Conservation (phyloP, 495 filamentous ascomycete genomes). For the Terfezia claveryi region DNA sequence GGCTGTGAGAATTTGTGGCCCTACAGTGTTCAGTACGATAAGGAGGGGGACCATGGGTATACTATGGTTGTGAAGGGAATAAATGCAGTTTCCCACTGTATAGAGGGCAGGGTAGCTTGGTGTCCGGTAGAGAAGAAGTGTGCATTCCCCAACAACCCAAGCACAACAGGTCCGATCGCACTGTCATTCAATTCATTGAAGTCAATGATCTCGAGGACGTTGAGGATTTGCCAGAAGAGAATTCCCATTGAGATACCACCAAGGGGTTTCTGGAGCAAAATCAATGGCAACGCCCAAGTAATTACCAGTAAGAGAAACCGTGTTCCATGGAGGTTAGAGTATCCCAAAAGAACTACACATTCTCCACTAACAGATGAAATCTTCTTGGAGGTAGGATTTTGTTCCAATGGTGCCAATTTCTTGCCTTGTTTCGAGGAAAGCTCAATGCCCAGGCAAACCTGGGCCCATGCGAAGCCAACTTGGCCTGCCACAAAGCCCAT, state of each 20-base stretch:
- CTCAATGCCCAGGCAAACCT: constrained; percentile 47
- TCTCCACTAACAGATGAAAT: constrained; percentile 20
- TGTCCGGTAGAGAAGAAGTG: constrained; percentile 98
- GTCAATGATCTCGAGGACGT: constrained; percentile 72
- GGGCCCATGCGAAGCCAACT: constrained; percentile 48
- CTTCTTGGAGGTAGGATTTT: neutral
- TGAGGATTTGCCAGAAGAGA: constrained; percentile 64
- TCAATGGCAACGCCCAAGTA: constrained; percentile 50
- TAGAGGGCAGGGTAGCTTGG: constrained; percentile 64
- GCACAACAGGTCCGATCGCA: constrained; percentile 58
- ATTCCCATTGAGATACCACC: constrained; percentile 64
- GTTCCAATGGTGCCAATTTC: constrained; percentile 3
- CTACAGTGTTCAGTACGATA: constrained; percentile 69
- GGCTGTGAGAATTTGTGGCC: constrained; percentile 63
- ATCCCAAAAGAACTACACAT: constrained; percentile 61
- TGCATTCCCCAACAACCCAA: constrained; percentile 70
- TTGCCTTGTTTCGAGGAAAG: constrained; percentile 17
- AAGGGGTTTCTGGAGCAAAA: constrained; percentile 85
- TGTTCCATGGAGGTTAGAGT: constrained; percentile 76
- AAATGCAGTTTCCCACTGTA: constrained; percentile 97
- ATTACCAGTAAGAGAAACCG: constrained; percentile 69
- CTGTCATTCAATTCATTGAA: constrained; percentile 44
- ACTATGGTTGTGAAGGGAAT: constrained; percentile 60
- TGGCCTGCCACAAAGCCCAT: constrained; percentile 45
- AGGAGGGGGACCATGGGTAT: constrained; percentile 72